Percentiles rank a stretch among this genome's conserved stretches.
phyloP scores from a whole-genome alignment of 2,329 filamentous ascomycete genomes.

The Aureobasidium pullulans region DNA sequence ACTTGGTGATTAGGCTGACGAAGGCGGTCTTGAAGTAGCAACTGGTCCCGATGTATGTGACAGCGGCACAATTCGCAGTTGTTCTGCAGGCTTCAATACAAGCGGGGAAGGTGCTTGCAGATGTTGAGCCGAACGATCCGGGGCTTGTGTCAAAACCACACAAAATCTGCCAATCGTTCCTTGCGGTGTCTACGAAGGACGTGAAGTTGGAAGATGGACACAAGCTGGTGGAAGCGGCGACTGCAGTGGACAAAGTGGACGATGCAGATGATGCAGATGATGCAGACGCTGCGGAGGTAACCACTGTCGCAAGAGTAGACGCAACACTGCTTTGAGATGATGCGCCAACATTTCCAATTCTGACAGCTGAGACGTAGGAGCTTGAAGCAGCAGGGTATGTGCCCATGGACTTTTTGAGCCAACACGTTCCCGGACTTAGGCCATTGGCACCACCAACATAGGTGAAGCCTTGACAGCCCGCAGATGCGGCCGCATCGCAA shows the following conservation, averaged over 20 bases:
- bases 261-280: conserved; percentile 16
- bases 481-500: conserved; percentile 13
- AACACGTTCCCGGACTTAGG: conserved; percentile 18
- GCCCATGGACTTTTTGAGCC: conserved; percentile 18
- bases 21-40: conserved; percentile 15
- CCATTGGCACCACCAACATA: conserved; percentile 19
- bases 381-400: conserved; percentile 8
- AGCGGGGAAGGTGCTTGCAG: not conserved
- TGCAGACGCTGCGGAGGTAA: not conserved
- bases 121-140: not conserved
- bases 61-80: conserved; percentile 1
- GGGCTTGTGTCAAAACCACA: conserved; percentile 10
- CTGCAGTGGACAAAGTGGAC: not conserved
- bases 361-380: conserved; percentile 14
- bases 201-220: conserved; percentile 4
- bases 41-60: conserved; percentile 9
- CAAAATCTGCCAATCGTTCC: not conserved
- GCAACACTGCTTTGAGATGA: conserved; percentile 15
- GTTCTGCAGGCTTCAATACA: conserved; percentile 14
- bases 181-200: not conserved
- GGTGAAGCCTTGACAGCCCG: conserved; percentile 16
- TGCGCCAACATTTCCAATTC: not conserved
- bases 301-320: not conserved
- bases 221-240: not conserved
- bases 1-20: not conserved